Evolutionary conservation across 176 grass and related monocot genomes (phyloP).

Genomic region (Carex cristatella): DNA sequence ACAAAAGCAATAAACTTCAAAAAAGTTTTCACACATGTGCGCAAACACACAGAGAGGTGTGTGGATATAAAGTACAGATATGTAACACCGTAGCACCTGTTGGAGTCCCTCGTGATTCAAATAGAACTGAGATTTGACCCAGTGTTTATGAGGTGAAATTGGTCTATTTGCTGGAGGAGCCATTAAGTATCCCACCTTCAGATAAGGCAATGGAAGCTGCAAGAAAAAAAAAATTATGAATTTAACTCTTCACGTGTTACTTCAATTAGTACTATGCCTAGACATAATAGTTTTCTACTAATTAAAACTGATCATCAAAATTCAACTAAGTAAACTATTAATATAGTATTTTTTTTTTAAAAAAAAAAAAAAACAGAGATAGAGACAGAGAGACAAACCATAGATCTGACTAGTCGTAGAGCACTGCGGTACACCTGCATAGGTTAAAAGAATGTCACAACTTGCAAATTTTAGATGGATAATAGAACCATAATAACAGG

Average conservation of each 20-base stretch:
- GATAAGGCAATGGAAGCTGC: conserved; percentile 92
- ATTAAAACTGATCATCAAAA: neutral
- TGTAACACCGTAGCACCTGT: conserved; percentile 65
- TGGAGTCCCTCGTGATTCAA: conserved; percentile 91
- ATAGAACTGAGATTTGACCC: conserved; percentile 81
- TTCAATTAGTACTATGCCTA: neutral
- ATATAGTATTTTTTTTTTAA: neutral
- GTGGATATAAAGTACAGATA: neutral
- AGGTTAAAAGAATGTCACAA: conserved; percentile 3
- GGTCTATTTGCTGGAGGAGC: conserved; percentile 59
- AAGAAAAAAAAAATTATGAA: neutral
- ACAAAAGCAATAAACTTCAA: conserved; percentile 1
- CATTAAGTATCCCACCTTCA: conserved; percentile 91
- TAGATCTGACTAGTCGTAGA: conserved; percentile 75
- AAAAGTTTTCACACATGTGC: neutral
- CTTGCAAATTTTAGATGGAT: neutral
- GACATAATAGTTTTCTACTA: neutral
- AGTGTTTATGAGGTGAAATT: conserved; percentile 86
- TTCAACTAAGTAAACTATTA: neutral
- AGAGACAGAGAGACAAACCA: conserved; percentile 48
- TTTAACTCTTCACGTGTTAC: neutral
- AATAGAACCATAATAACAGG: neutral
- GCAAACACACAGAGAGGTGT: neutral
- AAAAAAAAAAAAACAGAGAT: neutral
- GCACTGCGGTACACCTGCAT: conserved; percentile 98